Evolutionary conservation across 768 basidiomycete species (phyloP).

Genomic region (Tubosaeta sp.): DNA sequence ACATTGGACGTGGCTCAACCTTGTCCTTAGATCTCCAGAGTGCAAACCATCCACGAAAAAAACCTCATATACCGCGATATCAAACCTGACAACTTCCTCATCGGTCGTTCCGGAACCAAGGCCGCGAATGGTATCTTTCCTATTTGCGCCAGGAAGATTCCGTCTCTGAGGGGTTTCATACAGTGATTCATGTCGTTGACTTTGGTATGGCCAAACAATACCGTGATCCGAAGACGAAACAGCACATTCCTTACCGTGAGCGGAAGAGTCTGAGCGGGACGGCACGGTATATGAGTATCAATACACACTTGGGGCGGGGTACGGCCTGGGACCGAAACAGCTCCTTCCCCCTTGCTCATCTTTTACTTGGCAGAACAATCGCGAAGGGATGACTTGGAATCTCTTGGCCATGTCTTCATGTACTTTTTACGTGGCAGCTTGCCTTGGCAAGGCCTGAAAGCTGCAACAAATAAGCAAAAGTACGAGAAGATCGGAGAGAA

Average conservation of each 20-base stretch:
- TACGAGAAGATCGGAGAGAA: slow-evolving; percentile 99
- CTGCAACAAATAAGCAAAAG: slow-evolving; percentile 99
- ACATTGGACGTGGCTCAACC: slow-evolving; percentile 4
- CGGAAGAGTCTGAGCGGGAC: slow-evolving; percentile 96
- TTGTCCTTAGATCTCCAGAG: slow-evolving; percentile 71
- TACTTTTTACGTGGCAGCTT: slow-evolving; percentile 96
- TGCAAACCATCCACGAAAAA: slow-evolving; percentile 98
- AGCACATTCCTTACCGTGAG: slow-evolving; percentile 98
- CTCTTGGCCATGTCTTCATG: slow-evolving; percentile 99
- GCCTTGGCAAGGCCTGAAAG: slow-evolving; percentile 99
- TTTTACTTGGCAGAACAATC: slow-evolving; percentile 62
- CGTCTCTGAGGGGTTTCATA: neutral
- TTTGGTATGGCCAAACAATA: slow-evolving; percentile 99
- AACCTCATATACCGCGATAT: slow-evolving; percentile 99
- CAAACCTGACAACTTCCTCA: slow-evolving; percentile 98
- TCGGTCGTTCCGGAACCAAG: slow-evolving; percentile 92
- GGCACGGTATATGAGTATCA: slow-evolving; percentile 99
- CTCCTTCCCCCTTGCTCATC: slow-evolving; percentile 1
- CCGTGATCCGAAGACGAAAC: slow-evolving; percentile 97
- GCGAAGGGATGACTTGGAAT: slow-evolving; percentile 94
- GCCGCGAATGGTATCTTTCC: slow-evolving; percentile 61
- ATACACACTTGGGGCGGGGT: slow-evolving; percentile 98
- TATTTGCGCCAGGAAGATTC: neutral
- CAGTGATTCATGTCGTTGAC: slow-evolving; percentile 91
- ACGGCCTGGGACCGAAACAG: slow-evolving; percentile 16